phyloP scores from a whole-genome alignment of 495 filamentous ascomycete species.

The Trichoderma asperelloides region DNA sequence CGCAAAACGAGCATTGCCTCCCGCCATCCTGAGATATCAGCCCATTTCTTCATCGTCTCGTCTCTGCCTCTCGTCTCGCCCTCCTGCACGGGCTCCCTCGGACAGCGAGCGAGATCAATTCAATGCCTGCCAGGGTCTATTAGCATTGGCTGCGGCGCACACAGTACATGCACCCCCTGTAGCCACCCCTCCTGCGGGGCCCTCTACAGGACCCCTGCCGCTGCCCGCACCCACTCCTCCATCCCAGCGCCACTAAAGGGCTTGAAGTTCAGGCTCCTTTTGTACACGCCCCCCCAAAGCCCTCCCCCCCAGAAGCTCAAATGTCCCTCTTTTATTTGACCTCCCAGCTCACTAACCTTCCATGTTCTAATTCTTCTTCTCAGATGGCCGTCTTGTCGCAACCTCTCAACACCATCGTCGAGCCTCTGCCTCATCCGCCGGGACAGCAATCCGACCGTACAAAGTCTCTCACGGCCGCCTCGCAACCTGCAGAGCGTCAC shows the following conservation, averaged over 20 bases:
- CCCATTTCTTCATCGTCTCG: neutral
- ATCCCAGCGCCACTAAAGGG: neutral
- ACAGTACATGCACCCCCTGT: too few species aligned
- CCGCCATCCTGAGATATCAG: neutral
- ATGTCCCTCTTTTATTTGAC: constrained; percentile 7
- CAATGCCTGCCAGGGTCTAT: neutral
- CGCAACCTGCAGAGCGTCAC: constrained; percentile 1
- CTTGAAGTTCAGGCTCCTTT: neutral
- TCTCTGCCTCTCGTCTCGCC: neutral
- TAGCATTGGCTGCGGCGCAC: neutral
- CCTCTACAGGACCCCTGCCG: too few species aligned
- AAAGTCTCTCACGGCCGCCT: constrained; percentile 9
- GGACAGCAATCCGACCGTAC: constrained; percentile 4
- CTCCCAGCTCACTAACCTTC: neutral
- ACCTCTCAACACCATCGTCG: constrained; percentile 17
- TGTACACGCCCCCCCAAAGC: neutral
- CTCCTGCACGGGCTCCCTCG: neutral
- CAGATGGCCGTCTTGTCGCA: constrained; percentile 34
- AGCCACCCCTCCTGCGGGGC: too few species aligned
- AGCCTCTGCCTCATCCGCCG: constrained; percentile 16
- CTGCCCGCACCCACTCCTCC: too few species aligned
- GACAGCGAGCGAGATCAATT: neutral
- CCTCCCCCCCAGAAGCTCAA: neutral
- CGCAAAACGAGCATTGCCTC: neutral
- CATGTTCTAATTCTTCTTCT: constrained; percentile 15